Percentiles rank a stretch among this genome's conserved stretches.
Evolutionary conservation across 768 basidiomycete genomes (phyloP).

Genomic region (Pilatotrama ljubarskyi): DNA sequence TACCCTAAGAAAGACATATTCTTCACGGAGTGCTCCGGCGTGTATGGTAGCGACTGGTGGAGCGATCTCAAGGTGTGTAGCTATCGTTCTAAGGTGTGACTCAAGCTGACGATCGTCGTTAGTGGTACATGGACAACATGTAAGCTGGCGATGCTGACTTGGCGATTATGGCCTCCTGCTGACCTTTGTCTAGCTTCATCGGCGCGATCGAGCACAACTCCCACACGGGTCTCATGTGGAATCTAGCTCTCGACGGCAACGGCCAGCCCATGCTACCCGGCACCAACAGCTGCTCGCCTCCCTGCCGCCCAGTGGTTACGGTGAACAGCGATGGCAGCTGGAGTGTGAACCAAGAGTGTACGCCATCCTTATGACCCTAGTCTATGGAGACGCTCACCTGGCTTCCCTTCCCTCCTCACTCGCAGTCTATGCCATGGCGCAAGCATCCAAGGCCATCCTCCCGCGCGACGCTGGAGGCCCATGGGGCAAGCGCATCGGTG

Average conservation of each 20-base stretch:
- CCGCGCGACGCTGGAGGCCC: conserved; percentile 70
- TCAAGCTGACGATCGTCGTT: not conserved
- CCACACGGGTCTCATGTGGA: conserved; percentile 69
- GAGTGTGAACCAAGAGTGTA: conserved; percentile 73
- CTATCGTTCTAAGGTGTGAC: not conserved
- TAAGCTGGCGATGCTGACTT: conserved; percentile 31
- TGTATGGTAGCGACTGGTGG: conserved; percentile 75
- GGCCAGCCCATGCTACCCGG: conserved; percentile 69
- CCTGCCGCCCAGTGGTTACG: conserved; percentile 67
- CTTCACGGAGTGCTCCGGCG: conserved; percentile 66
- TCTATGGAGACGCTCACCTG: not conserved
- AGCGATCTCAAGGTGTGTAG: conserved; percentile 64
- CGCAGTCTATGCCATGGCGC: conserved; percentile 70
- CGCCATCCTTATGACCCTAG: conserved; percentile 20
- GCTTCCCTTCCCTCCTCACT: not conserved
- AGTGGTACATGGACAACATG: conserved; percentile 76
- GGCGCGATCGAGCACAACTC: conserved; percentile 44
- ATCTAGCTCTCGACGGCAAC: conserved; percentile 61
- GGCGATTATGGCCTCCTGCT: conserved; percentile 25
- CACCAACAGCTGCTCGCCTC: conserved; percentile 60
- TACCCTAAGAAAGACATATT: conserved; percentile 60
- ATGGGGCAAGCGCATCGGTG: conserved; percentile 67
- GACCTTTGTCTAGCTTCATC: conserved; percentile 36
- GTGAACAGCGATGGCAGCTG: conserved; percentile 65
- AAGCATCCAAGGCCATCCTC: conserved; percentile 70